Evolutionary conservation across 1,284 basidiomycete species (phyloP).

Genomic region (Leucoagaricus sp.): DNA sequence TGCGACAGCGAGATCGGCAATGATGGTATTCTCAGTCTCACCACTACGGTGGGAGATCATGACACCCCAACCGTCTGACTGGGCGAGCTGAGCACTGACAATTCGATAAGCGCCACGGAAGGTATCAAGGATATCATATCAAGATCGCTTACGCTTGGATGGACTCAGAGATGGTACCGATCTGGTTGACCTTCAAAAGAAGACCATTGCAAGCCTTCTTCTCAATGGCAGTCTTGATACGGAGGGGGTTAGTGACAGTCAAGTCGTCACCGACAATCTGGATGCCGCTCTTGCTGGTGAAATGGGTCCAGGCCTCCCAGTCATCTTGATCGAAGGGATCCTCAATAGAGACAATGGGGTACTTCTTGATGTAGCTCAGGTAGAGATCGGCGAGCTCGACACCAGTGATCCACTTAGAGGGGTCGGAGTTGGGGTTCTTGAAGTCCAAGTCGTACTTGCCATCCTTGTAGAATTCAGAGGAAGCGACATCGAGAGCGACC

Average conservation of each 20-base stretch:
- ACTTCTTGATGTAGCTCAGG: slow-evolving; percentile 84
- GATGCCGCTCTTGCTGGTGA: slow-evolving; percentile 76
- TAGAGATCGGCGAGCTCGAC: slow-evolving; percentile 94
- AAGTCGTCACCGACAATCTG: slow-evolving; percentile 98
- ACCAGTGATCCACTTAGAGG: slow-evolving; percentile 94
- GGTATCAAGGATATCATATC: neutral
- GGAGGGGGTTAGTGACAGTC: slow-evolving; percentile 97
- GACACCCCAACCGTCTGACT: slow-evolving; percentile 97
- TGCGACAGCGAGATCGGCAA: slow-evolving; percentile 95
- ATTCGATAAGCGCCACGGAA: slow-evolving; percentile 15
- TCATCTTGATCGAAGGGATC: slow-evolving; percentile 99
- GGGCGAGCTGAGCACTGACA: slow-evolving; percentile 87
- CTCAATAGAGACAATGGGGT: slow-evolving; percentile 97
- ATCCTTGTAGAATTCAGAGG: slow-evolving; percentile 99
- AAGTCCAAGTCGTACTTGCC: slow-evolving; percentile 99
- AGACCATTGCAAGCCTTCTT: slow-evolving; percentile 99
- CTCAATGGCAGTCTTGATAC: slow-evolving; percentile 99
- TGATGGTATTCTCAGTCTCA: slow-evolving; percentile 96
- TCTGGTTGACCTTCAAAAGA: slow-evolving; percentile 99
- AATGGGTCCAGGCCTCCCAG: slow-evolving; percentile 97
- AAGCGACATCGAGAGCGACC: slow-evolving; percentile 98
- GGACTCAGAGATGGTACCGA: slow-evolving; percentile 98
- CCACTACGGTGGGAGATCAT: slow-evolving; percentile 99
- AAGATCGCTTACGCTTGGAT: slow-evolving; percentile 79
- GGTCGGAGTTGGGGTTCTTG: slow-evolving; percentile 99